These are phyloP conservation scores for Lichtheimia ornata DNA, from an alignment of 371 early-diverging fungal genomes.

Conservation along the genomic window DNA sequence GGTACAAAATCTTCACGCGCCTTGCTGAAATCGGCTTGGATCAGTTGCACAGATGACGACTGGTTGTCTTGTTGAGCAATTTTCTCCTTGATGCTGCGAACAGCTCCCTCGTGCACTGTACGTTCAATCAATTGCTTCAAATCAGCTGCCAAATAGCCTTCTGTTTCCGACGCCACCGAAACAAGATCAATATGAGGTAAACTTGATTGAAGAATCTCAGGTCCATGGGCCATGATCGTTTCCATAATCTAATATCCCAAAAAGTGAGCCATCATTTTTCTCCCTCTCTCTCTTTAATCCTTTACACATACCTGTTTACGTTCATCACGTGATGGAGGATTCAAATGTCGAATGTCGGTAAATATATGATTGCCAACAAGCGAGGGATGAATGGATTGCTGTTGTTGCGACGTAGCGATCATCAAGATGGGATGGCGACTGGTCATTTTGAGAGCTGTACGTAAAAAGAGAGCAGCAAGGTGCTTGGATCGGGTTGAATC, in stretches of 20 bases:
- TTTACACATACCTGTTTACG: slow-evolving; percentile 54
- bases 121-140: slow-evolving; percentile 78
- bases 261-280: background rate
- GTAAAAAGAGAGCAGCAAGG: slow-evolving; percentile 67
- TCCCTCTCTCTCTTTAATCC: no score
- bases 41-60: slow-evolving; percentile 29
- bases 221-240: slow-evolving; percentile 55
- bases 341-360: slow-evolving; percentile 65
- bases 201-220: slow-evolving; percentile 33
- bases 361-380: slow-evolving; percentile 69
- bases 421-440: slow-evolving; percentile 58
- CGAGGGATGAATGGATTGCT: slow-evolving; percentile 65
- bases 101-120: slow-evolving; percentile 80
- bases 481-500: slow-evolving; percentile 73
- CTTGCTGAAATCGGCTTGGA: slow-evolving; percentile 67
- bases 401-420: slow-evolving; percentile 73
- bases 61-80: slow-evolving; percentile 3
- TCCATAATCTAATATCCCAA: slow-evolving; percentile 51
- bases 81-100: slow-evolving; percentile 57
- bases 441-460: slow-evolving; percentile 44
- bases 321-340: slow-evolving; percentile 70
- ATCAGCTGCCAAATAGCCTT: slow-evolving; percentile 89
- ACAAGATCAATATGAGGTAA: slow-evolving; percentile 64
- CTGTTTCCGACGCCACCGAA: slow-evolving; percentile 78
- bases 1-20: slow-evolving; percentile 85